Percentiles rank a stretch among this genome's conserved stretches.
Conservation (phyloP, 2,329 filamentous ascomycete genomes). For the Aspergillus melleus region DNA sequence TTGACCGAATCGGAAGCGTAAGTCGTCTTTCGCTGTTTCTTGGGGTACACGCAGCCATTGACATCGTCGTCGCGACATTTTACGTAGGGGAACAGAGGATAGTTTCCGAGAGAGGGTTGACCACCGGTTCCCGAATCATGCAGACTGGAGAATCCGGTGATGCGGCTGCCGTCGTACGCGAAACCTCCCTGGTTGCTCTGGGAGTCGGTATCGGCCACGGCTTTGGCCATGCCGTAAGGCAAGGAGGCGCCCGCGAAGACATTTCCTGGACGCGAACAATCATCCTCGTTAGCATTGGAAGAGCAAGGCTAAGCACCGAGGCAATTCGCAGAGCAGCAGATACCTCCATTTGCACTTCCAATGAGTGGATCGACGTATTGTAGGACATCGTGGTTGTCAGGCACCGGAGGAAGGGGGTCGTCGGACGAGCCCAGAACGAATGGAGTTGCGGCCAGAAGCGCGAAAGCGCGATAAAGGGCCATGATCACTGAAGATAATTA, state of each 20-base stretch:
- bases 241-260: constrained; percentile 58
- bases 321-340: not conserved
- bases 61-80: constrained; percentile 61
- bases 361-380: constrained; percentile 54
- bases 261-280: constrained; percentile 44
- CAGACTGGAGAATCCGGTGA: constrained; percentile 54
- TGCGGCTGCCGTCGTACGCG: constrained; percentile 51
- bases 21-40: constrained; percentile 49
- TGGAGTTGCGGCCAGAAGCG: constrained; percentile 10
- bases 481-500: constrained; percentile 4
- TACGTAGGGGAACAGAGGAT: constrained; percentile 68
- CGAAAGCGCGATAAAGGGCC: constrained; percentile 2
- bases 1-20: constrained; percentile 55
- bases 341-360: constrained; percentile 53
- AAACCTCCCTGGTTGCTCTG: constrained; percentile 57
- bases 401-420: constrained; percentile 7
- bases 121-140: constrained; percentile 54
- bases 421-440: constrained; percentile 12
- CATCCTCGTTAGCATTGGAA: not conserved
- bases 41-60: constrained; percentile 62
- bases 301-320: not conserved
- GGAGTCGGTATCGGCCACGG: constrained; percentile 55
- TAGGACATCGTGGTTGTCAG: constrained; percentile 41
- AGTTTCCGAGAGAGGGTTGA: constrained; percentile 68
- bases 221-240: constrained; percentile 58